phyloP scores from a whole-genome alignment of 2,329 filamentous ascomycete species.

The Dactylellina sp. region DNA sequence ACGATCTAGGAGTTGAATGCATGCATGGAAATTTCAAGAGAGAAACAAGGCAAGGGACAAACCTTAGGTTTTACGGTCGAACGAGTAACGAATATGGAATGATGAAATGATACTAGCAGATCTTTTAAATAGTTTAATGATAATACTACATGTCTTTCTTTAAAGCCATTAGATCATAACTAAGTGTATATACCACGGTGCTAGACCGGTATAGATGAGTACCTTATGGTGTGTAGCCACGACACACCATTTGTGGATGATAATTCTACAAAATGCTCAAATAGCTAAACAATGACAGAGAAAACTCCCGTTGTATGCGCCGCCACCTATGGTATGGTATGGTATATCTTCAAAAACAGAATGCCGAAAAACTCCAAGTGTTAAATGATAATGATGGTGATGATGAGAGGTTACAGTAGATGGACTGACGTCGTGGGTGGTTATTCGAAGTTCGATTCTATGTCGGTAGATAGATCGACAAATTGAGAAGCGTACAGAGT shows the following conservation, averaged over 20 bases:
- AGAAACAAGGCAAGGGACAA: too few relatives aligned
- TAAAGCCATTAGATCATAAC: not conserved
- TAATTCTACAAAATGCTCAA: not conserved
- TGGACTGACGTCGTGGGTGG: not conserved
- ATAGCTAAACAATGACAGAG: not conserved
- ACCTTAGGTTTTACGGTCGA: too few relatives aligned
- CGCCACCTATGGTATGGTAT: conserved; percentile 36
- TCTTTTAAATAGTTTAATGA: conserved; percentile 9
- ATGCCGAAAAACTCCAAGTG: conserved; percentile 34
- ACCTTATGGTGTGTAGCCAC: not conserved
- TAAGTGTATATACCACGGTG: not conserved
- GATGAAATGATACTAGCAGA: not conserved
- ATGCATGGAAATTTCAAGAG: too few relatives aligned
- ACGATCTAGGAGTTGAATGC: too few relatives aligned
- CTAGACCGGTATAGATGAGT: too few relatives aligned
- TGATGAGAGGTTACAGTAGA: not conserved
- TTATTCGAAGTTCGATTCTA: too few relatives aligned
- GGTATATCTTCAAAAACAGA: conserved; percentile 31
- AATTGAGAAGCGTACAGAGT: not conserved
- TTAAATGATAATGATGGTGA: conserved; percentile 12
- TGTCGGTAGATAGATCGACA: not conserved
- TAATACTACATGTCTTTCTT: conserved; percentile 15
- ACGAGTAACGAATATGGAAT: too few relatives aligned
- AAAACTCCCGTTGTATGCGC: conserved; percentile 46
- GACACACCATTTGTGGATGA: not conserved